Evolutionary conservation across 176 grass and related monocot species (phyloP).

Genomic region (Typha latifolia): DNA sequence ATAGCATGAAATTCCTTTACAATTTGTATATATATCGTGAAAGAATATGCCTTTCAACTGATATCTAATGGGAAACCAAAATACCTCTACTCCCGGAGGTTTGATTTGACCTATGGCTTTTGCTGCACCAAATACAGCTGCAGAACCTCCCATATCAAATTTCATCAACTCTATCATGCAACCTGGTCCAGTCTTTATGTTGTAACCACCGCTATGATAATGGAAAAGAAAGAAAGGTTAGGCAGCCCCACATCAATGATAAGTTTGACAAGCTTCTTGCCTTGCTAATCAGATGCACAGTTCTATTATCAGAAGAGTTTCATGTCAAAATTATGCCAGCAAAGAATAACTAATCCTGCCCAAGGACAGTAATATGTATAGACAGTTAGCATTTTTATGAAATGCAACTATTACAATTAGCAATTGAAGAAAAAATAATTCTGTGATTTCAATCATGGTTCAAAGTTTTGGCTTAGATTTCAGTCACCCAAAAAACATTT

Average conservation of each 20-base stretch:
- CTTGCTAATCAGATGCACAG: not conserved
- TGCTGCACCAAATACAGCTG: slow-evolving; percentile 82
- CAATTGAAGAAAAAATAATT: too few relatives aligned
- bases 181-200: slow-evolving; percentile 91
- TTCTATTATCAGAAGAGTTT: not conserved
- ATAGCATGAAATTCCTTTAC: not conserved
- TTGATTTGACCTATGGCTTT: slow-evolving; percentile 97
- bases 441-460: too few relatives aligned
- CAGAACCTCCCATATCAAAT: slow-evolving; percentile 97
- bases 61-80: slow-evolving; percentile 4
- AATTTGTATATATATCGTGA: not conserved
- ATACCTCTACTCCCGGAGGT: slow-evolving; percentile 88
- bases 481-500: too few relatives aligned
- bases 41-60: not conserved
- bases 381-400: not conserved
- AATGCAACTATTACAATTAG: not conserved
- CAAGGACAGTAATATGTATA: not conserved
- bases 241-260: too few relatives aligned
- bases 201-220: slow-evolving; percentile 84
- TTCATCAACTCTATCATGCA: slow-evolving; percentile 95
- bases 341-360: not conserved
- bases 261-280: not conserved
- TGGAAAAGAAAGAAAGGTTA: slow-evolving; percentile 10
- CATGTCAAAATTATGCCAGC: not conserved
- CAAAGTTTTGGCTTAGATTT: too few relatives aligned